Conservation (phyloP, 179 eudicot genomes). For the Dionaea muscipula region DNA sequence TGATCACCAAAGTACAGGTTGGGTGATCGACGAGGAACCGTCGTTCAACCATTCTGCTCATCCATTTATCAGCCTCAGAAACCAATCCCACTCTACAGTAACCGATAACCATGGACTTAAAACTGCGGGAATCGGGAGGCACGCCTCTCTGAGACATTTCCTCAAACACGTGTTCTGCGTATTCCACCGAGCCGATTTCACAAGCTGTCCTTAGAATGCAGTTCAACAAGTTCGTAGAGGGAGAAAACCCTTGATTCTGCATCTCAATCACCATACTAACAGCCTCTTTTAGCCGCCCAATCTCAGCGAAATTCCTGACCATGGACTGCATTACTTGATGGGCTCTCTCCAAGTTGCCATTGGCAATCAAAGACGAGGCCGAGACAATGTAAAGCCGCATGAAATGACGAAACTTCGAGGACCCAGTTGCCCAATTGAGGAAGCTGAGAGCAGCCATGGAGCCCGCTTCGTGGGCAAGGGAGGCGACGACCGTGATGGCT, state of each 20-base stretch:
- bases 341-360: slow-evolving; percentile 56
- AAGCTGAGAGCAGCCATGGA: slow-evolving; percentile 65
- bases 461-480: slow-evolving; percentile 58
- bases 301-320: slow-evolving; percentile 56
- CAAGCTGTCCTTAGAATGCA: slow-evolving; percentile 27
- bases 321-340: slow-evolving; percentile 57
- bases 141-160: slow-evolving; percentile 72
- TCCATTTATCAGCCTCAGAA: slow-evolving; percentile 60
- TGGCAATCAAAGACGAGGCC: slow-evolving; percentile 39
- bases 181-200: slow-evolving; percentile 37
- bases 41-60: slow-evolving; percentile 41
- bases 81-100: slow-evolving; percentile 44
- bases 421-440: slow-evolving; percentile 71
- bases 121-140: slow-evolving; percentile 39
- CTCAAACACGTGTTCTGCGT: slow-evolving; percentile 62
- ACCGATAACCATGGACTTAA: slow-evolving; percentile 46
- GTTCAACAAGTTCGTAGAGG: slow-evolving; percentile 37
- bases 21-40: slow-evolving; percentile 54
- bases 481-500: slow-evolving; percentile 57
- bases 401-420: slow-evolving; percentile 42
- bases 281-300: slow-evolving; percentile 75
- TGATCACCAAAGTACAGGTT: slow-evolving; percentile 59
- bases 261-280: slow-evolving; percentile 71
- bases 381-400: slow-evolving; percentile 72
- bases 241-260: slow-evolving; percentile 63